Percentiles rank a stretch among this genome's conserved stretches.
phyloP scores from a whole-genome alignment of 2,329 filamentous ascomycete genomes.

The Sporothrix pseudoabietina region DNA sequence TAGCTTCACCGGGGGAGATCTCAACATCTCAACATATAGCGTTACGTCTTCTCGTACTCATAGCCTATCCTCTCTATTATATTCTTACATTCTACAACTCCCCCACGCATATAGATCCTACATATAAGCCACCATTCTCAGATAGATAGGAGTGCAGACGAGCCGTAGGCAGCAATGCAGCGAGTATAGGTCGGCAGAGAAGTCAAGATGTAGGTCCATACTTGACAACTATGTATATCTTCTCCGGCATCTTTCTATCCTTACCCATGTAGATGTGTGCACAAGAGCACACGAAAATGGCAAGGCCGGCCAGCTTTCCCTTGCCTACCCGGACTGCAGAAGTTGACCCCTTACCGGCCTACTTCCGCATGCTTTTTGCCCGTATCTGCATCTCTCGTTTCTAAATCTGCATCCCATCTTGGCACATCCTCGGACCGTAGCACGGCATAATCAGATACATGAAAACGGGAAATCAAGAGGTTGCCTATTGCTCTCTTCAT shows the following conservation, averaged over 20 bases:
- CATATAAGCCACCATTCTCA: conserved; percentile 7
- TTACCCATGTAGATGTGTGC: background rate
- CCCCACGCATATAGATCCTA: background rate
- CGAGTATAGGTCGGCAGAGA: background rate
- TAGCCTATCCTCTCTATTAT: background rate
- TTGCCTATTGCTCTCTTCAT: background rate
- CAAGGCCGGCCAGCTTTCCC: background rate
- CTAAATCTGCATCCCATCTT: conserved; percentile 9
- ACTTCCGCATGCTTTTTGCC: background rate
- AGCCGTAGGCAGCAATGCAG: background rate
- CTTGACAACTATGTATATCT: background rate
- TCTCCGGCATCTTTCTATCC: background rate
- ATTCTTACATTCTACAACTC: background rate
- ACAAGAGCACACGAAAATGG: background rate
- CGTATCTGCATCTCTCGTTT: conserved; percentile 10
- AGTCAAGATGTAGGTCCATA: background rate
- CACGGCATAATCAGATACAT: conserved; percentile 6
- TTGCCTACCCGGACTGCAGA: background rate
- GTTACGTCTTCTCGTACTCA: background rate
- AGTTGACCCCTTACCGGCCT: background rate
- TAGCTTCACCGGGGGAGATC: background rate
- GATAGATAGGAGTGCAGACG: background rate
- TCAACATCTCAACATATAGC: background rate
- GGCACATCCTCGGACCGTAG: background rate
- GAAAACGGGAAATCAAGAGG: background rate